Percentiles rank a stretch among this genome's conserved stretches.
Evolutionary conservation across 805 yeast species (phyloP).

Genomic region (Clavispora santaluciae): DNA sequence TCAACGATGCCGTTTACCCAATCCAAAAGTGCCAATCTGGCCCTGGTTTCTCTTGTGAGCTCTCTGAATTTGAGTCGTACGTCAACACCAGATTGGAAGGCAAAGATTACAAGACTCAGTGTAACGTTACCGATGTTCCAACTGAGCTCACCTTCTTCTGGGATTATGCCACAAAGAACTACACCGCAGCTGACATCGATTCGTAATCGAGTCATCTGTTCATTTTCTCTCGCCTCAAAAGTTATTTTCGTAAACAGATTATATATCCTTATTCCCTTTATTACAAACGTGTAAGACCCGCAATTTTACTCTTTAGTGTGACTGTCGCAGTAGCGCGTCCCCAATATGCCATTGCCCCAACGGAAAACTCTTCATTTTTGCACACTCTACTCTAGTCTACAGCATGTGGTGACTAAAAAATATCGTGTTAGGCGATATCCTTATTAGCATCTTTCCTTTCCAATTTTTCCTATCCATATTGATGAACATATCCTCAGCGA

Average conservation of each 20-base stretch:
- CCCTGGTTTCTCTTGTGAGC: constrained; percentile 41
- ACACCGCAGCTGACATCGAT: constrained; percentile 21
- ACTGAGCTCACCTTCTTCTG: constrained; percentile 35
- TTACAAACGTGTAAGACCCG: no score
- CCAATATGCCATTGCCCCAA: no score
- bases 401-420: neutral
- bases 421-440: neutral
- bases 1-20: constrained; percentile 40
- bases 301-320: no score
- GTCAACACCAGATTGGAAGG: constrained; percentile 25
- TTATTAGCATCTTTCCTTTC: neutral
- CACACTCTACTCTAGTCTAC: neutral
- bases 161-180: constrained; percentile 28
- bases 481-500: neutral
- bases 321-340: no score
- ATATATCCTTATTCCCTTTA: no score
- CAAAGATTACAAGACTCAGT: constrained; percentile 22
- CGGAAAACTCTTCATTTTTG: neutral
- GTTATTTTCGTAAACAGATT: neutral
- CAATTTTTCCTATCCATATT: neutral
- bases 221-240: neutral
- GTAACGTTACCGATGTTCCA: constrained; percentile 23
- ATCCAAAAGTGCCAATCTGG: constrained; percentile 30
- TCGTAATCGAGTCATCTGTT: neutral
- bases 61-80: constrained; percentile 28